A percentile compares a stretch with the other conserved stretches of the same genome.
Conservation (phyloP, 352 stramenopile genomes). For the Globisporangium nodosum region DNA sequence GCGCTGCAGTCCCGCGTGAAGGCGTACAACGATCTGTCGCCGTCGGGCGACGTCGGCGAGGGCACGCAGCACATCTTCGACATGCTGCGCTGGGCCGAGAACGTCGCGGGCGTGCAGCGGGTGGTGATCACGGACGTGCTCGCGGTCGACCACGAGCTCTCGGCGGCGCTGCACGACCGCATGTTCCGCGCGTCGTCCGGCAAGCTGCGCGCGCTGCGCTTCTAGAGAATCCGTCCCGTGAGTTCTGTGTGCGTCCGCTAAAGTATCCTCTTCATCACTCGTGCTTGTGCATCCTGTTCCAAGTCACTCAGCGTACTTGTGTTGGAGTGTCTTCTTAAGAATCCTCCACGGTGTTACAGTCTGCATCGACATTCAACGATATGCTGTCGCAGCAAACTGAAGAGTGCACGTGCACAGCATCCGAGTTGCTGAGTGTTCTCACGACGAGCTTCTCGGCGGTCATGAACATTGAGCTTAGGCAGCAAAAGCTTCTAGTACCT, state of each 20-base stretch:
- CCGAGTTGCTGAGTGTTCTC: no score
- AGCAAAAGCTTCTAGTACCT: no score
- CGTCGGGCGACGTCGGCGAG: slow-evolving; percentile 52
- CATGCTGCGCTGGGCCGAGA: slow-evolving; percentile 80
- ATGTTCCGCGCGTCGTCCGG: slow-evolving; percentile 81
- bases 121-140: slow-evolving; percentile 64
- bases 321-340: no score
- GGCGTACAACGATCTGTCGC: slow-evolving; percentile 80
- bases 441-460: no score
- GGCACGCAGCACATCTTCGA: slow-evolving; percentile 82
- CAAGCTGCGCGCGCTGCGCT: slow-evolving; percentile 47
- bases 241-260: not conserved
- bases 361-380: no score
- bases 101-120: slow-evolving; percentile 55
- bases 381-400: no score
- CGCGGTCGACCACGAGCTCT: slow-evolving; percentile 52
- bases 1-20: slow-evolving; percentile 39
- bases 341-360: no score
- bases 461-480: not conserved
- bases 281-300: no score
- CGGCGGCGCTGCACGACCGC: slow-evolving; percentile 72
- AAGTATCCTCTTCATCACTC: not conserved
- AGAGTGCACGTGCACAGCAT: no score
- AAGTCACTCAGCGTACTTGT: no score
- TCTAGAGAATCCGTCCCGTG: slow-evolving; percentile 17